phyloP scores from a whole-genome alignment of 2,329 filamentous ascomycete genomes.

The Apiospora arundinis region DNA sequence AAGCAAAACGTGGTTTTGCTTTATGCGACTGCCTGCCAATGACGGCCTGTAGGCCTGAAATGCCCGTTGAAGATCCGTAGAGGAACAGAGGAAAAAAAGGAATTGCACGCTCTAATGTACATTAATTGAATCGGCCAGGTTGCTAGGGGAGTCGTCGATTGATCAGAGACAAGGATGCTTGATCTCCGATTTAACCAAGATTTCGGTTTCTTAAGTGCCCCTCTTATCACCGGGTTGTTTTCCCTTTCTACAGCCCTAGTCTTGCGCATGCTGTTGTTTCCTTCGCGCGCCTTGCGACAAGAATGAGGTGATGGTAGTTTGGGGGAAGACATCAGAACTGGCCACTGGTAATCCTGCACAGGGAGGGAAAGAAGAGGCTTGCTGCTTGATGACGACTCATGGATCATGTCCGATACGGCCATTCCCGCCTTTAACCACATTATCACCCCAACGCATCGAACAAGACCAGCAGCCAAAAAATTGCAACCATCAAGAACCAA shows the following conservation, averaged over 20 bases:
- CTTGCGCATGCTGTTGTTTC: too few species aligned
- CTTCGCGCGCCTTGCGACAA: too few species aligned
- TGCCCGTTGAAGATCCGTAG: constrained; percentile 14
- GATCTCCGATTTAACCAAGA: constrained; percentile 7
- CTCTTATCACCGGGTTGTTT: constrained; percentile 1
- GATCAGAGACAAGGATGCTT: constrained; percentile 17
- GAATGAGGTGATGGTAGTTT: background rate
- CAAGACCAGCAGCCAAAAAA: background rate
- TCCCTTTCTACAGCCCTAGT: background rate
- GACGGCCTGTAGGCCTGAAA: background rate
- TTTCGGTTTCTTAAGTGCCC: background rate
- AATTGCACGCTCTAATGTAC: background rate
- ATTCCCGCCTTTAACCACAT: background rate
- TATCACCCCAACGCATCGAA: background rate
- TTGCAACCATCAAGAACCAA: background rate
- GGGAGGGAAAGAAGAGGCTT: background rate
- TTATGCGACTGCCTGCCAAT: constrained; percentile 2
- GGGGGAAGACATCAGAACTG: background rate
- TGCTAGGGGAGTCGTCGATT: background rate
- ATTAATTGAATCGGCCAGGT: background rate
- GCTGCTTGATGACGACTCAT: background rate
- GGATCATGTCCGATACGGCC: background rate
- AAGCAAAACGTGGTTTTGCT: constrained; percentile 5
- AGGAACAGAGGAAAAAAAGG: background rate
- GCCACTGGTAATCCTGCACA: background rate